Evolutionary conservation across 106 monocot genomes (phyloP), one percentile per base, ranked within the genome.

Genomic region (Dioscorea dumetorum): DNA sequence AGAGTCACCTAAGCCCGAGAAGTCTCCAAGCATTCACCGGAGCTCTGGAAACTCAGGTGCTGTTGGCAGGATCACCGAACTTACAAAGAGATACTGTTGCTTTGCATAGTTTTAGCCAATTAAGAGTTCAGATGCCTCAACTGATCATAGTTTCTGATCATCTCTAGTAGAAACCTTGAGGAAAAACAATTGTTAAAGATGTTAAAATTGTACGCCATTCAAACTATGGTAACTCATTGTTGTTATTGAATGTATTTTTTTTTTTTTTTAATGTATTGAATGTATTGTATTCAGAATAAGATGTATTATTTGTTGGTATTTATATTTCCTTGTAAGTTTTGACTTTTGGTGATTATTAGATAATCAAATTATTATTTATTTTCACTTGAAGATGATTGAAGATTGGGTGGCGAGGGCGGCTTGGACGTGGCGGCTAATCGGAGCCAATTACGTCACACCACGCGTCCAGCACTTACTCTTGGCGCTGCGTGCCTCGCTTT

Each of bases 11-110:
- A 19, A 61, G 10, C 18, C 19, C 4, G 18, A 54, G 0, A 35
- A 52, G 13, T 52, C 48, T 15, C 49, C 11, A 62, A 48, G 24
- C 62, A 54, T 17, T 67, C 81, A 13, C 62, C 22, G 31, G 71
- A 61, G 24, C 48, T 33, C 34, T 13, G 33, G 22, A 12, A 66
- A 57, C 12, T 24, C 70, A 56, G 61, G 35, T 49, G 22, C 57
- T 48, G 41, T 41, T 41, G 10, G 41, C 41, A 72, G 63, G 50
- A 41, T 77, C 50, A 57, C 63, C 20, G 65, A 65, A 58, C 17
- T 74, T 9, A 58, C 64, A 32, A 79, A 74, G 69, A 75, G 62
- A 64, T 76, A 69, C 57, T 77, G 62, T 59, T 81, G 80, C 67
- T 80, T 76, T 67, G 61, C 18, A 33, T 67, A 57, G 48, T 68